Evolutionary conservation across 192 early-diverging fungal species (phyloP), one percentile per base, ranked within the genome.

Genomic region (Paraglomus brasilianum): DNA sequence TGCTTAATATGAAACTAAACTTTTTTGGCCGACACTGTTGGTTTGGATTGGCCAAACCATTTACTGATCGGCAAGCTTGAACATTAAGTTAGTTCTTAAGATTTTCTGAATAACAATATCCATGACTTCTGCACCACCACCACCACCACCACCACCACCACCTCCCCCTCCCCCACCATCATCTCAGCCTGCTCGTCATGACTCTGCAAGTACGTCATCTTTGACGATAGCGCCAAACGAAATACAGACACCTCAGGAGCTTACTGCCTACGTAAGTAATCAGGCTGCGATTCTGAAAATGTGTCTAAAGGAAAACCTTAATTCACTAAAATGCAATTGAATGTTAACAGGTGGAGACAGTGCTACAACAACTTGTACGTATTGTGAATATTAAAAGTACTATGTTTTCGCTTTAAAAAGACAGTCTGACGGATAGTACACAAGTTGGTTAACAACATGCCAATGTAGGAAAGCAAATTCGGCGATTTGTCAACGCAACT

Each of bases 351-450:
- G 57, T 59, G 5, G 57, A 59, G 17, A 59, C 14, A 6, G 36
- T 59, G 13, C 11, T 59, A 13, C 57, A 59, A 38, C 57, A 59
- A 38, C 5, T 59, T 24, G 57, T 59, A 59, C 8, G 13, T 59
- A 11, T 8, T 6, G n/a, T 7, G 8, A 11, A 21, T 55, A 55
- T 8, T 59, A 5, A 40, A 11, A 19, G 30, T 21, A 5, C 30
- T 38, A 19, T 38, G 8, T 40, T 59, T 59, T 59, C 17, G 17
- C 5, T 13, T 59, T 22, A 30, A 38, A n/a, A n/a, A n/a, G n/a
- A n/a, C n/a, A n/a, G n/a, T n/a, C n/a, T 21, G 5, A 38, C 14
- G 5, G 30, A 36, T 21, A 8, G 13, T 59, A 13, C 22, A 21
- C 22, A 40, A 4, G 30, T 59, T 59, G 11, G 11, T 11, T 30